Evolutionary conservation across 2,329 filamentous ascomycete genomes (phyloP).

Genomic region (Talaromyces albobiverticillius): DNA sequence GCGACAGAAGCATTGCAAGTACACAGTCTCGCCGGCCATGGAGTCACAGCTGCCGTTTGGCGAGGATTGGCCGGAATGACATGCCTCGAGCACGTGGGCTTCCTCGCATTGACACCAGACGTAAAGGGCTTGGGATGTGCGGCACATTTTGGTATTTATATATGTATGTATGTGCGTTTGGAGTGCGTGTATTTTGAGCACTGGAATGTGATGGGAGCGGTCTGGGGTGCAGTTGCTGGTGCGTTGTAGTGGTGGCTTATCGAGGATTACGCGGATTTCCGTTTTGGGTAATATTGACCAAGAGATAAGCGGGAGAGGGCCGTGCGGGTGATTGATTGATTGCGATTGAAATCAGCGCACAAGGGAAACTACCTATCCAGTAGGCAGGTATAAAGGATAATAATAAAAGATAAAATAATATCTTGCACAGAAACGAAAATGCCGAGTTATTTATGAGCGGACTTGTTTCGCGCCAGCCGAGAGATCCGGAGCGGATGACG

Average conservation of each 20-base stretch:
- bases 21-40: conserved; percentile 33
- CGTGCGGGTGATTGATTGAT: neutral
- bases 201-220: too few relatives aligned
- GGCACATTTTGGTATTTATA: conserved; percentile 29
- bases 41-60: conserved; percentile 29
- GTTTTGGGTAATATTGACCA: conserved; percentile 16
- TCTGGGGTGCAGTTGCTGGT: neutral
- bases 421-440: too few relatives aligned
- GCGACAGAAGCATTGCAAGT: conserved; percentile 40
- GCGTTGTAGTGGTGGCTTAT: neutral
- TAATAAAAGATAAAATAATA: too few relatives aligned
- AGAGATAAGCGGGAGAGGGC: neutral
- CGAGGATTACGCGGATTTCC: neutral
- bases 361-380: neutral
- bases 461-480: too few relatives aligned
- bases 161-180: neutral
- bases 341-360: neutral
- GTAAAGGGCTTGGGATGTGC: conserved; percentile 35
- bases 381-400: too few relatives aligned
- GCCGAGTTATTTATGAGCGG: too few relatives aligned
- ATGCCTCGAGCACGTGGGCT: conserved; percentile 30
- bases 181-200: neutral
- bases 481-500: too few relatives aligned
- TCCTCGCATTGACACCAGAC: conserved; percentile 39
- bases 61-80: conserved; percentile 27